Percentiles rank a stretch among this genome's conserved stretches.
These are phyloP conservation scores for Tilletia indica DNA, from an alignment of 1,284 basidiomycete species.

Conservation along the genomic window DNA sequence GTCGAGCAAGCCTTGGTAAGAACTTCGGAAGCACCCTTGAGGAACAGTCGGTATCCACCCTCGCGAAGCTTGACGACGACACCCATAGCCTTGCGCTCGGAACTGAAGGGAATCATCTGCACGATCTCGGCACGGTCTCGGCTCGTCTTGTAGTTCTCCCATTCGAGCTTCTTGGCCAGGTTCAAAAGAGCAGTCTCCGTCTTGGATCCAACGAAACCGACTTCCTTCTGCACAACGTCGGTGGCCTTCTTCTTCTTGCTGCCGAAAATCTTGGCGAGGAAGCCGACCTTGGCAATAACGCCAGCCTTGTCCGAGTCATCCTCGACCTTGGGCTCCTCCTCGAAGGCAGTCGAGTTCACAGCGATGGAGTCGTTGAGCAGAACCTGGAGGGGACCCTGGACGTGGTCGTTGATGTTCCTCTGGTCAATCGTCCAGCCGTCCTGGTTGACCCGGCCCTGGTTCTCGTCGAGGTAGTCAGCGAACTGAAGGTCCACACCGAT, in stretches of 20 bases:
- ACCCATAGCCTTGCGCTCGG: conserved; percentile 93
- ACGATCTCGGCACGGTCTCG: conserved; percentile 70
- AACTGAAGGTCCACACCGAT: conserved; percentile 92
- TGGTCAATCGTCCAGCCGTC: conserved; percentile 80
- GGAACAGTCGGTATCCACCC: conserved; percentile 69
- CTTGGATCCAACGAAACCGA: conserved; percentile 85
- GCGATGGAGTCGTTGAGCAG: conserved; percentile 84
- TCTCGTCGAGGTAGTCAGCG: conserved; percentile 74
- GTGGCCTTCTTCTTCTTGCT: conserved; percentile 9
- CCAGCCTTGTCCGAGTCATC: conserved; percentile 58
- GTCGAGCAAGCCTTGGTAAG: conserved; percentile 71
- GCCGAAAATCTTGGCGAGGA: conserved; percentile 5
- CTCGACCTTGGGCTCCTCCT: conserved; percentile 61
- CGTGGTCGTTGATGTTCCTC: conserved; percentile 58
- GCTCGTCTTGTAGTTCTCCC: conserved; percentile 72
- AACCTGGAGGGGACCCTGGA: conserved; percentile 66
- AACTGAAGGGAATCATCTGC: conserved; percentile 93
- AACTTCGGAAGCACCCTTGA: conserved; percentile 94
- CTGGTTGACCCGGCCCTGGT: conserved; percentile 72
- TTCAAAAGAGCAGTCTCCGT: conserved; percentile 90
- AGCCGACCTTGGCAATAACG: neutral
- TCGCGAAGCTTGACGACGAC: conserved; percentile 71
- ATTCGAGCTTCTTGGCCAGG: conserved; percentile 81
- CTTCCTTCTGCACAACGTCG: conserved; percentile 21
- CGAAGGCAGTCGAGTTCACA: conserved; percentile 93